Evolutionary conservation across 768 basidiomycete species (phyloP).

Genomic region (Kwoniella dendrophila): DNA sequence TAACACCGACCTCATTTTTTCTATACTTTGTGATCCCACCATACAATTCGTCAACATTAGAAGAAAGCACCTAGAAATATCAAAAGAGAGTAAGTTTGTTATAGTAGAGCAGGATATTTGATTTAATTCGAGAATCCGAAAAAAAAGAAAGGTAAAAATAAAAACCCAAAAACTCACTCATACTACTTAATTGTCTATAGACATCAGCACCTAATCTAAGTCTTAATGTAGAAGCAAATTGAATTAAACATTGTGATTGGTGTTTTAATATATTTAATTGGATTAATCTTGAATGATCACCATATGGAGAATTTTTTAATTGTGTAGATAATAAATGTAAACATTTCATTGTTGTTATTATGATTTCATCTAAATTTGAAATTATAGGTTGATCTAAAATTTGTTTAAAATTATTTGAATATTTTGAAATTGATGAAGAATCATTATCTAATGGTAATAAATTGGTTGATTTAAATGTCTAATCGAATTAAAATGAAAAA

Average conservation of each 20-base stretch:
- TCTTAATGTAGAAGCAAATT: constrained; percentile 43
- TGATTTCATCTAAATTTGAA: constrained; percentile 82
- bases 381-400: constrained; percentile 75
- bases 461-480: constrained; percentile 85
- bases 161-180: constrained; percentile 64
- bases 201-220: constrained; percentile 43
- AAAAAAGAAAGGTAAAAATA: constrained; percentile 63
- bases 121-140: no score
- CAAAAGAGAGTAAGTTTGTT: not conserved
- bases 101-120: no score
- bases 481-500: not conserved
- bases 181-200: constrained; percentile 29
- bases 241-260: constrained; percentile 27
- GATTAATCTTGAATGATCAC: constrained; percentile 64
- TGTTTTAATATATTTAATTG: constrained; percentile 66
- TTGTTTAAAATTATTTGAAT: constrained; percentile 86
- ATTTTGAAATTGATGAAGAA: constrained; percentile 76
- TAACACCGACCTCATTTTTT: no score
- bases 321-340: constrained; percentile 79
- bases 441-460: constrained; percentile 86
- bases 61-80: constrained; percentile 31
- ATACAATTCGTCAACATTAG: constrained; percentile 1
- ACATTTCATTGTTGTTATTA: constrained; percentile 89
- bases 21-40: not conserved
- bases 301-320: constrained; percentile 69